Evolutionary conservation across 2,329 filamentous ascomycete species (phyloP), one percentile per base, ranked within the genome.

Genomic region (Hypoxylon sp.): DNA sequence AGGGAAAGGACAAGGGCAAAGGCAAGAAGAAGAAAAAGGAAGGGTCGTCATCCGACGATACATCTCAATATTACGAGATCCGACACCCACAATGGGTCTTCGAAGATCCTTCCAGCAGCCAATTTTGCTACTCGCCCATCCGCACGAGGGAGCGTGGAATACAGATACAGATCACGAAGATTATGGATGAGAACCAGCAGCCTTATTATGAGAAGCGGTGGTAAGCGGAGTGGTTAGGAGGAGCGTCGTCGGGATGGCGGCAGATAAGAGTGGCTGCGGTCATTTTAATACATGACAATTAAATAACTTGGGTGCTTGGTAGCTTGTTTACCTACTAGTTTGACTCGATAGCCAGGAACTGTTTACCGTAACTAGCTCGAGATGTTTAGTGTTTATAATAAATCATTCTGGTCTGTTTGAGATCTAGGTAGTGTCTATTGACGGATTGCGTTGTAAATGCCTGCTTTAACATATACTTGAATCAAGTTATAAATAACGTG

Each of bases 251-350:
- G 37, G 37, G 11, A 21, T 21, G 16, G 37, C 72, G 62, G n/a
- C 74, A 76, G 11, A 12, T 9, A 41, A 8, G 29, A 2, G n/a
- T 16, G n/a, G 34, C 16, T 6, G n/a, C n/a, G n/a, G n/a, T n/a
- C n/a, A n/a, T n/a, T n/a, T n/a, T n/a, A n/a, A n/a, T n/a, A n/a
- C n/a, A n/a, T n/a, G n/a, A n/a, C n/a, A n/a, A n/a, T n/a, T n/a
- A n/a, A n/a, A n/a, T n/a, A n/a, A n/a, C n/a, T n/a, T n/a, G n/a
- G n/a, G n/a, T n/a, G n/a, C n/a, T n/a, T n/a, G n/a, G n/a, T 41
- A 19, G 2, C n/a, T 19, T 0, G 9, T 7, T 5, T 41, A n/a
- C 14, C 34, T 37, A 14, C 14, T 37, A 7, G 5, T 39, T 39
- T 39, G 34, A 19, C n/a, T 39, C 34, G n/a, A 39, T 39, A 39